Evolutionary conservation across 1,284 basidiomycete genomes (phyloP).

Genomic region (Schizophyllum commune): DNA sequence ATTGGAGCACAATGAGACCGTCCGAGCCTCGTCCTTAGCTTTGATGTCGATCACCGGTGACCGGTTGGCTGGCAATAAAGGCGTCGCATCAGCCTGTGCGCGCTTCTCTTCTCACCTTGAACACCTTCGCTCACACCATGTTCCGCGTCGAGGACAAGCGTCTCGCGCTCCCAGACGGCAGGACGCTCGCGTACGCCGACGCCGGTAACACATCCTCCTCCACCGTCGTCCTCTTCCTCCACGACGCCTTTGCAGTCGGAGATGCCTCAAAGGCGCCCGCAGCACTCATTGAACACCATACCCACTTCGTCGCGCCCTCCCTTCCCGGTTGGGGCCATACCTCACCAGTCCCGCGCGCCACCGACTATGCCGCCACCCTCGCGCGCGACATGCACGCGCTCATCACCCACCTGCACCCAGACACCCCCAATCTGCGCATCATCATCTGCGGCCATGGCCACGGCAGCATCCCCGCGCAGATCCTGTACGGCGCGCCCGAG

Average conservation of each 20-base stretch:
- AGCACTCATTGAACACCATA: constrained; percentile 28
- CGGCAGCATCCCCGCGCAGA: constrained; percentile 48
- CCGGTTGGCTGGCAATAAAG: neutral
- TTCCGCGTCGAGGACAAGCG: constrained; percentile 29
- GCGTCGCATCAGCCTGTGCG: neutral
- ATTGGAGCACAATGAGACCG: neutral
- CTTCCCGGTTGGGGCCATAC: constrained; percentile 50
- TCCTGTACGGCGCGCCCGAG: constrained; percentile 44
- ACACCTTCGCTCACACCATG: constrained; percentile 11
- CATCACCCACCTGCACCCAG: constrained; percentile 42
- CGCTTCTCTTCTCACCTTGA: neutral
- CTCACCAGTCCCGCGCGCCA: constrained; percentile 28
- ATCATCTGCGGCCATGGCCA: constrained; percentile 46
- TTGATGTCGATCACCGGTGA: neutral
- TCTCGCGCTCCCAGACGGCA: constrained; percentile 34
- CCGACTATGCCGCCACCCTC: constrained; percentile 35
- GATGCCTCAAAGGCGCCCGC: constrained; percentile 24
- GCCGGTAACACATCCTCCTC: constrained; percentile 38
- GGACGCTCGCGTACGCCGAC: constrained; percentile 44
- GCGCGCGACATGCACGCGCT: constrained; percentile 38
- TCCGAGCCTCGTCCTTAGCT: neutral
- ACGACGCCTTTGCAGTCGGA: constrained; percentile 44
- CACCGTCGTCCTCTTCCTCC: constrained; percentile 43
- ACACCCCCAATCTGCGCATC: constrained; percentile 31
- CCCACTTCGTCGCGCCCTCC: constrained; percentile 41